Conservation (phyloP, 768 basidiomycete species). For the Auriculariales sp. region DNA sequence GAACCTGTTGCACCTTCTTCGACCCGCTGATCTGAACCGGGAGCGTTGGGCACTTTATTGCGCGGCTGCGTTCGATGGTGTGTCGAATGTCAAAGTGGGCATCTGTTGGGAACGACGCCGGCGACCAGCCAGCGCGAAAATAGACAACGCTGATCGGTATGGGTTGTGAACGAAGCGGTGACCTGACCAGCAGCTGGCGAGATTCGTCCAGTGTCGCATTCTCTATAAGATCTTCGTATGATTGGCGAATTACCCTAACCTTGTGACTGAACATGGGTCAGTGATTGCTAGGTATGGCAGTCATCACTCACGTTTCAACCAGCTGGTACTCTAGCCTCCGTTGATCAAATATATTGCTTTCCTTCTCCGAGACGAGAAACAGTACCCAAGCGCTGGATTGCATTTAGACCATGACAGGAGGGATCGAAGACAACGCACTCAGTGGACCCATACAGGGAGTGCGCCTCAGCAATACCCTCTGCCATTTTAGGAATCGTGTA, state of each 20-base stretch:
- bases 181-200: constrained; percentile 11
- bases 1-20: constrained; percentile 88
- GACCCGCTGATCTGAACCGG: constrained; percentile 88
- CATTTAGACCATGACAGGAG: neutral
- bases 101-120: constrained; percentile 58
- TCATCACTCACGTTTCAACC: constrained; percentile 46
- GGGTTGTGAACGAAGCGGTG: constrained; percentile 19
- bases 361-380: constrained; percentile 79
- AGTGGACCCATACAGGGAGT: constrained; percentile 49
- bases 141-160: constrained; percentile 80
- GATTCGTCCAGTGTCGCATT: constrained; percentile 37
- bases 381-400: constrained; percentile 40
- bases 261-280: constrained; percentile 36
- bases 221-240: constrained; percentile 49
- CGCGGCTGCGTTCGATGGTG: constrained; percentile 61
- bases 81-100: constrained; percentile 59
- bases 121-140: constrained; percentile 81
- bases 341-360: constrained; percentile 94
- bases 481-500: constrained; percentile 55
- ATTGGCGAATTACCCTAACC: constrained; percentile 62
- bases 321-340: constrained; percentile 78
- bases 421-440: constrained; percentile 24
- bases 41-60: constrained; percentile 88
- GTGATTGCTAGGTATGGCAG: neutral
- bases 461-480: constrained; percentile 64